Evolutionary conservation across 2,329 filamentous ascomycete species (phyloP).

Genomic region (Cladophialophora chaetospira): DNA sequence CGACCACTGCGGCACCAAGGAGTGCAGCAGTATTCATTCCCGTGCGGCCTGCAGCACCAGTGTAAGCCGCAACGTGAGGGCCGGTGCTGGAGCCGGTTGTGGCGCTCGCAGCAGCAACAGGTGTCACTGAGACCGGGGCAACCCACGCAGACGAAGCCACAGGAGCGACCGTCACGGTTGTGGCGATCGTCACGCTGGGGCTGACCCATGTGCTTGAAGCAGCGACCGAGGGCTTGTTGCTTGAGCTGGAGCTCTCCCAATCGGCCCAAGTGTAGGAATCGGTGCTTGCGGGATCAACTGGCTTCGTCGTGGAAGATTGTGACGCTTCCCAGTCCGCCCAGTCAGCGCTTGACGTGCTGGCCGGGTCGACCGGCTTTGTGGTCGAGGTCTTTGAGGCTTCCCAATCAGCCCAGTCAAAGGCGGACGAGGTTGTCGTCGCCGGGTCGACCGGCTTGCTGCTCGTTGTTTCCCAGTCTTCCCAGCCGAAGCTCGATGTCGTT

Average conservation of each 20-base stretch:
- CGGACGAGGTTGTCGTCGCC: not conserved
- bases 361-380: not conserved
- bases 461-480: not conserved
- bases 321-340: slow-evolving; percentile 3
- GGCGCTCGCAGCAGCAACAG: not conserved
- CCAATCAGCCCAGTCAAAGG: not conserved
- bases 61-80: slow-evolving; percentile 21
- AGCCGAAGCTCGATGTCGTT: not conserved
- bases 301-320: not conserved
- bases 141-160: slow-evolving; percentile 12
- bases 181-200: slow-evolving; percentile 19
- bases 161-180: slow-evolving; percentile 22
- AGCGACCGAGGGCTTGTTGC: too few species aligned
- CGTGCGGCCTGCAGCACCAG: slow-evolving; percentile 22
- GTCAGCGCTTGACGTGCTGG: not conserved
- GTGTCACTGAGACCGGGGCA: not conserved
- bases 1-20: slow-evolving; percentile 11
- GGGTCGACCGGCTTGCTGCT: not conserved
- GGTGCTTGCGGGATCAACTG: not conserved
- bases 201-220: not conserved
- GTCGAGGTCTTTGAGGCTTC: not conserved
- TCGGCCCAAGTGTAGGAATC: slow-evolving; percentile 2
- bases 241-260: not conserved
- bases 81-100: slow-evolving; percentile 2
- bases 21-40: slow-evolving; percentile 12